These are phyloP conservation scores for Musa itinerans DNA, from an alignment of 176 grass and related monocot species.

Conservation along the genomic window DNA sequence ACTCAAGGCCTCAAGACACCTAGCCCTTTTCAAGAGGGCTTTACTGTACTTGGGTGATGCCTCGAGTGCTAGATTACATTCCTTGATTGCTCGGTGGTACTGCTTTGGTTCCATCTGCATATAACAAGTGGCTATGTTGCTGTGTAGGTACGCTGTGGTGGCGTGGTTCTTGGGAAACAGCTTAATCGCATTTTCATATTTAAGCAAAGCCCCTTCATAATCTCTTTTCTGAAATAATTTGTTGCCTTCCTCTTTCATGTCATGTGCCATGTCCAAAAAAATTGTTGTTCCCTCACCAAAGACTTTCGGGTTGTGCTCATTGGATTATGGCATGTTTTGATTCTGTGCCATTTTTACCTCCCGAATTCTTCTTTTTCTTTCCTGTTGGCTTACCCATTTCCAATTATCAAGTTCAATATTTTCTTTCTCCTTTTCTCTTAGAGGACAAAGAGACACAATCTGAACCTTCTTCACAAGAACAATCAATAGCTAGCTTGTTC, in stretches of 20 bases:
- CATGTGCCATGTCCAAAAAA: conserved; percentile 62
- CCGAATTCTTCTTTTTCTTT: conserved; percentile 49
- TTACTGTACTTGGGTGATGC: conserved; percentile 55
- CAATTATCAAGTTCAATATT: neutral
- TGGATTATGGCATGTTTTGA: conserved; percentile 36
- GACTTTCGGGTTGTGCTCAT: conserved; percentile 26
- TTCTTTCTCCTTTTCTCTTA: neutral
- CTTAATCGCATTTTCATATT: conserved; percentile 82
- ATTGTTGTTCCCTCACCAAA: conserved; percentile 65
- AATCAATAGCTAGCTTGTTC: neutral
- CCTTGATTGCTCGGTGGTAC: conserved; percentile 68
- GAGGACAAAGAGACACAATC: neutral
- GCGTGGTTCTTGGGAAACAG: conserved; percentile 46
- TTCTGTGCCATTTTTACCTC: conserved; percentile 26
- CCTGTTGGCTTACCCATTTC: conserved; percentile 70
- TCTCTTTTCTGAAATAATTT: conserved; percentile 78
- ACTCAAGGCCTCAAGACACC: conserved; percentile 69
- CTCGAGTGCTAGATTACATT: conserved; percentile 75
- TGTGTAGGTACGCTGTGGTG: conserved; percentile 58
- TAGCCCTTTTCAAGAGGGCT: conserved; percentile 80
- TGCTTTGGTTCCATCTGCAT: conserved; percentile 78
- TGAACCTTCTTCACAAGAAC: neutral
- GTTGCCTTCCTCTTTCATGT: conserved; percentile 74
- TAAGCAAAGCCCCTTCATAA: conserved; percentile 55
- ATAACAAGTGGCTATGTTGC: conserved; percentile 89